These are phyloP conservation scores for Dendrocalamus sinicus DNA, from an alignment of 176 grass and related monocot genomes.

Conservation along the genomic window DNA sequence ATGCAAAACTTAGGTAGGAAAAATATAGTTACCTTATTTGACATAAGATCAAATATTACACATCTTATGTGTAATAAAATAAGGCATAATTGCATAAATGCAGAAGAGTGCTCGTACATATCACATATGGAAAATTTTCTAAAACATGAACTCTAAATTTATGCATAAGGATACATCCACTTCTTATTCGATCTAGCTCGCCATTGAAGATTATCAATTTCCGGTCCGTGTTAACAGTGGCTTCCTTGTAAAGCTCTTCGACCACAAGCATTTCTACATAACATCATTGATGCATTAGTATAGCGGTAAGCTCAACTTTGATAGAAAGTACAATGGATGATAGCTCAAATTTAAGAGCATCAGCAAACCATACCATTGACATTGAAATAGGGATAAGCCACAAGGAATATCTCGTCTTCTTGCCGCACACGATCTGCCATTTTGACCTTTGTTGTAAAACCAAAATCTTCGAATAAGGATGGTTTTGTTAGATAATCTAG, in stretches of 20 bases:
- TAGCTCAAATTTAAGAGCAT: conserved; percentile 6
- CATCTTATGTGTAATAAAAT: neutral
- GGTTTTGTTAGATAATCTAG: conserved; percentile 96
- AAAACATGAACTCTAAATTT: neutral
- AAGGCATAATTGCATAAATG: neutral
- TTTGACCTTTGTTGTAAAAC: conserved; percentile 86
- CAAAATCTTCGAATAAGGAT: conserved; percentile 96
- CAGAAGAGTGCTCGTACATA: neutral
- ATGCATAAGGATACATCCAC: conserved; percentile 86
- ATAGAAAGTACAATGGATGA: neutral
- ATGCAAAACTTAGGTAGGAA: neutral
- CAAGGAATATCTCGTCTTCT: conserved; percentile 79
- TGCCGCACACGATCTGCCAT: conserved; percentile 83
- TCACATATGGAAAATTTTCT: neutral
- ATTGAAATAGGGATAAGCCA: conserved; percentile 99
- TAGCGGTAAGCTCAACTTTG: conserved; percentile 19
- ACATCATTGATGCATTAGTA: conserved; percentile 27
- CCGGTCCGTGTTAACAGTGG: conserved; percentile 61
- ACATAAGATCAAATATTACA: neutral
- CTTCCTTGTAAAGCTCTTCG: conserved; percentile 96
- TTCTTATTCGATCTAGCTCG: conserved; percentile 97
- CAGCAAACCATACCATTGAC: conserved; percentile 75
- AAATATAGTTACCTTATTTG: neutral
- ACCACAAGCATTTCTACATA: conserved; percentile 91
- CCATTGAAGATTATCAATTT: conserved; percentile 96